These are phyloP conservation scores for Alectoria sarmentosa DNA, from an alignment of 495 filamentous ascomycete species.

Conservation along the genomic window DNA sequence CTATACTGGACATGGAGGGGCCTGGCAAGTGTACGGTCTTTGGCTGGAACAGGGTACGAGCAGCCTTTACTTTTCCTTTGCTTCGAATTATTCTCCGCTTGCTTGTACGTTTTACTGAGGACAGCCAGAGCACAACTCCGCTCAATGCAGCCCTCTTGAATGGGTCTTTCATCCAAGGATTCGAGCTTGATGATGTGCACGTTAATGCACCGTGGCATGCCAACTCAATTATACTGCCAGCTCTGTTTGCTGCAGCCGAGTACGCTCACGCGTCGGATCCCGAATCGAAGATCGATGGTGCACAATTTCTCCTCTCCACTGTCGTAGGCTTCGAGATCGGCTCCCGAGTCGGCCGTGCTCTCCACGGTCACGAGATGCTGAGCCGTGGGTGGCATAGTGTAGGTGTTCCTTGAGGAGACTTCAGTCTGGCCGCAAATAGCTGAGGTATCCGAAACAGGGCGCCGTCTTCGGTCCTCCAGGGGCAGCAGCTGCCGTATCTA, in stretches of 20 bases:
- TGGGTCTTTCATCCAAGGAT: slow-evolving; percentile 21
- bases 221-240: slow-evolving; percentile 14
- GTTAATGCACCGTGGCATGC: slow-evolving; percentile 34
- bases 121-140: slow-evolving; percentile 25
- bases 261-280: no score
- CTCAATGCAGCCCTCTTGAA: slow-evolving; percentile 22
- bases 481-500: slow-evolving; percentile 35
- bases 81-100: no score
- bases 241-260: slow-evolving; percentile 12
- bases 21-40: slow-evolving; percentile 30
- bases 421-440: background rate
- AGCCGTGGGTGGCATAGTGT: slow-evolving; percentile 39
- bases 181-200: slow-evolving; percentile 29
- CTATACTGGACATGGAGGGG: slow-evolving; percentile 33
- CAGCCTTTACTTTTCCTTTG: no score
- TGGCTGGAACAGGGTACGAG: no score
- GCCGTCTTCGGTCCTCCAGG: slow-evolving; percentile 40
- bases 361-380: slow-evolving; percentile 36
- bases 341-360: slow-evolving; percentile 36
- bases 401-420: no score
- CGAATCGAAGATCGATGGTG: slow-evolving; percentile 22
- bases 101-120: no score
- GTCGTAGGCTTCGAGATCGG: slow-evolving; percentile 37
- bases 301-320: slow-evolving; percentile 32
- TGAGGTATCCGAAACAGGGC: slow-evolving; percentile 23